Base-by-base conservation (phyloP, 441 rosid species). In the Syzygium malaccense region DNA sequence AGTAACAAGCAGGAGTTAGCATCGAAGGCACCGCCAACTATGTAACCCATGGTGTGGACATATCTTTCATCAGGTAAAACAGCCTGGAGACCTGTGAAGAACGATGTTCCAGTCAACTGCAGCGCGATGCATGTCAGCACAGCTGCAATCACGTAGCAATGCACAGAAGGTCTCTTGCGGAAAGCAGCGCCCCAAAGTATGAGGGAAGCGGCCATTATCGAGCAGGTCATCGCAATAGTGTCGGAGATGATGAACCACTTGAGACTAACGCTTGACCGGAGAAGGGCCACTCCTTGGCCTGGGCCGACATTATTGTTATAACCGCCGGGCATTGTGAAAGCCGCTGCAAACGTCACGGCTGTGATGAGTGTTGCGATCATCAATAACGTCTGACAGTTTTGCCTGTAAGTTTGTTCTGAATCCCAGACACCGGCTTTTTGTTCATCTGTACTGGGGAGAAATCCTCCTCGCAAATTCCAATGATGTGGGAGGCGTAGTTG, bases 311-410 rank as follows among this genome's bases (percentile, higher is more conserved):
- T 1, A 33, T 68, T 68, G 48, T 33, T 68, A 33, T 68, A 66
- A 19, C 91, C 87, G 3, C 92, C 92, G 0, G 93, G 92, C 56
- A 90, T 7, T 7, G 89, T 79, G 71, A 91, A 91, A 14, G 87
- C 88, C 3, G 92, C 92, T 10, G 90, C 78, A 49, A 91, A 92
- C 8, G 91, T 92, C 62, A 92, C 87, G 6, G 93, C 84, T 15
- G 92, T 87, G 4, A 89, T 71, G 6, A 91, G 60, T 14, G 92
- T 89, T 9, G 86, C 85, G 17, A 92, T 86, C 64, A 87, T 17
- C 14, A 78, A 30, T 20, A 90, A 83, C 6, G 88, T 78, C 48
- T 88, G 55, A 55, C 87, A 87, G 54, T 75, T 89, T 51, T 85
- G 80, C 78, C 41, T 87, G 37, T 58, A 86, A 62, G 55, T 58